These are phyloP conservation scores for Pichia manshurica DNA, from an alignment of 805 yeast genomes.

Conservation along the genomic window DNA sequence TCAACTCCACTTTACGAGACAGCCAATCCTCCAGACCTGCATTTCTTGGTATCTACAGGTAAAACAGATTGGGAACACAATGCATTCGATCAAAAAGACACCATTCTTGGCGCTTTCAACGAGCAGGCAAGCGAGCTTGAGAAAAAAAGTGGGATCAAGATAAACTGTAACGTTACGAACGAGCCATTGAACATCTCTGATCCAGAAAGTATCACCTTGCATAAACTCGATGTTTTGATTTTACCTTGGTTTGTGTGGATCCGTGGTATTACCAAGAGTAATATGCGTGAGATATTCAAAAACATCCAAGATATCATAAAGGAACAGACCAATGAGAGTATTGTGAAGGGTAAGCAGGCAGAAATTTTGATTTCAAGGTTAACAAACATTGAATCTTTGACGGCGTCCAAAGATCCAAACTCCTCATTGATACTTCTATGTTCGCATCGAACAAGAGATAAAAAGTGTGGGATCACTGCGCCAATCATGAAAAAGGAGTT, in stretches of 20 bases:
- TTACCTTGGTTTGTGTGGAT: slow-evolving; percentile 75
- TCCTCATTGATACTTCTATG: slow-evolving; percentile 64
- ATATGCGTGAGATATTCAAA: slow-evolving; percentile 39
- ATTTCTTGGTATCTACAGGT: slow-evolving; percentile 78
- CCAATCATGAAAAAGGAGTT: slow-evolving; percentile 81
- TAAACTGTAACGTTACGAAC: slow-evolving; percentile 21
- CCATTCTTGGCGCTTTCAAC: slow-evolving; percentile 23
- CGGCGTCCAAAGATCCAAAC: slow-evolving; percentile 35
- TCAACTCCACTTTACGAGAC: slow-evolving; percentile 56
- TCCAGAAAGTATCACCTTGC: slow-evolving; percentile 35
- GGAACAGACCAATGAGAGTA: slow-evolving; percentile 17
- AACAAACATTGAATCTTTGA: slow-evolving; percentile 26
- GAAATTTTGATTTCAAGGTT: slow-evolving; percentile 10
- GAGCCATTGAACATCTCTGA: slow-evolving; percentile 15
- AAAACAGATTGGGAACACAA: slow-evolving; percentile 80
- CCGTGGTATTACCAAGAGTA: slow-evolving; percentile 38
- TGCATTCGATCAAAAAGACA: slow-evolving; percentile 41
- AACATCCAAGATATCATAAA: slow-evolving; percentile 39
- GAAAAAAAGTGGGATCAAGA: background rate
- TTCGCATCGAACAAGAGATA: slow-evolving; percentile 88
- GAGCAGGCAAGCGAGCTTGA: slow-evolving; percentile 13
- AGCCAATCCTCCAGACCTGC: slow-evolving; percentile 63
- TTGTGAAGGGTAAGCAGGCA: slow-evolving; percentile 18
- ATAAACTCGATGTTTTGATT: slow-evolving; percentile 54
- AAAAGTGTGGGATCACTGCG: slow-evolving; percentile 90